phyloP scores from a whole-genome alignment of 139 green algal genomes.

The Tetratostichococcus sp. region DNA sequence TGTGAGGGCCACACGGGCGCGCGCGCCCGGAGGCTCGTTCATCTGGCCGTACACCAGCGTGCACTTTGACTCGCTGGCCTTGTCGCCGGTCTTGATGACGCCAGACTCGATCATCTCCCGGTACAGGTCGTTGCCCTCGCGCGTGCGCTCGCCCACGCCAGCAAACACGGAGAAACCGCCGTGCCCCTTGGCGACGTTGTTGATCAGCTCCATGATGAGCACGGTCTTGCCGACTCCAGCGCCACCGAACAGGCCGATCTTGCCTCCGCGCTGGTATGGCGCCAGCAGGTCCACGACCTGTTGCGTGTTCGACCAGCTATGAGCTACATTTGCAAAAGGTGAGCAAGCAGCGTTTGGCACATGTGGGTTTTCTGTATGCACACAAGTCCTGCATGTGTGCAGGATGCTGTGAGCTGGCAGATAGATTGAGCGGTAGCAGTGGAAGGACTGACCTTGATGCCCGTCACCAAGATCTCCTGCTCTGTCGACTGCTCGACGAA shows the following conservation, averaged over 20 bases:
- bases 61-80: constrained; percentile 92
- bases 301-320: too few species aligned
- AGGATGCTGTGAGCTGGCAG: too few species aligned
- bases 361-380: too few species aligned
- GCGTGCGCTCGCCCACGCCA: constrained; percentile 97
- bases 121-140: constrained; percentile 99
- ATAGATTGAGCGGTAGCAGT: too few species aligned
- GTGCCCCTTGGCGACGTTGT: constrained; percentile 99
- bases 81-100: constrained; percentile 95
- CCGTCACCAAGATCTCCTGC: constrained; percentile 96
- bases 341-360: too few species aligned
- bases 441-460: constrained; percentile 88
- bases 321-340: too few species aligned
- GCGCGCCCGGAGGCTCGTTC: constrained; percentile 98
- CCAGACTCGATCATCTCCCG: constrained; percentile 98
- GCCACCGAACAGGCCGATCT: constrained; percentile 99
- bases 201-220: constrained; percentile 99
- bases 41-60: constrained; percentile 99
- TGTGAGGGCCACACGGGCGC: constrained; percentile 95
- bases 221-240: constrained; percentile 99
- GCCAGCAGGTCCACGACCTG: constrained; percentile 98
- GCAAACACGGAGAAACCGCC: constrained; percentile 99
- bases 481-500: constrained; percentile 96
- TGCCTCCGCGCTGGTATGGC: constrained; percentile 97
- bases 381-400: too few species aligned